Evolutionary conservation across 2,329 filamentous ascomycete genomes (phyloP).

Genomic region (Penicillium decumbens): DNA sequence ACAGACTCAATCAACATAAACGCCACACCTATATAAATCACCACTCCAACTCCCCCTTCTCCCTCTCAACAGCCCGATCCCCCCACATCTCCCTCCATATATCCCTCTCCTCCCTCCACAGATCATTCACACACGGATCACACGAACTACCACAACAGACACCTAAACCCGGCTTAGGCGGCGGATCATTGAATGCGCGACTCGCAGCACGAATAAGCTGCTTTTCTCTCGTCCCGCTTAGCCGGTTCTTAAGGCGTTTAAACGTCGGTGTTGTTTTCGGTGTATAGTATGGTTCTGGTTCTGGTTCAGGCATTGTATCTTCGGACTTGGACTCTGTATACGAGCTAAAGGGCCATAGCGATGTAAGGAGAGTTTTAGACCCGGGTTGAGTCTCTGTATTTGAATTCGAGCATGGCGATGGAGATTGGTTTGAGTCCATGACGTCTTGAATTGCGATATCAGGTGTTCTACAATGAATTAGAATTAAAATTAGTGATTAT

Average conservation of each 20-base stretch:
- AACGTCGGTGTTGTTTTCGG: conserved; percentile 24
- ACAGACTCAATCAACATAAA: too few species aligned
- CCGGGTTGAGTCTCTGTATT: neutral
- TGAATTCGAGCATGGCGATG: neutral
- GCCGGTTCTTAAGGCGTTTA: conserved; percentile 27
- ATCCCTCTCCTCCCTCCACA: conserved; percentile 33
- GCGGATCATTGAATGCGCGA: conserved; percentile 29
- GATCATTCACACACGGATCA: conserved; percentile 35
- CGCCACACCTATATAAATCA: conserved; percentile 1
- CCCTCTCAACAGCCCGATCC: conserved; percentile 14
- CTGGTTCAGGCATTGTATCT: neutral
- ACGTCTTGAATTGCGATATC: too few species aligned
- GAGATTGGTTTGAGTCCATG: neutral
- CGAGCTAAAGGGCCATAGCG: conserved; percentile 11
- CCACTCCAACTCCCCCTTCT: conserved; percentile 16
- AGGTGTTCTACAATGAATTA: neutral
- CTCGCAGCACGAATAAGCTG: conserved; percentile 32
- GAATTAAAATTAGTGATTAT: neutral
- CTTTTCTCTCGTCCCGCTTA: conserved; percentile 30
- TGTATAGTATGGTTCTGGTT: conserved; percentile 23
- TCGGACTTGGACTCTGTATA: neutral
- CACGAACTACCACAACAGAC: conserved; percentile 37
- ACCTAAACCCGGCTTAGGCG: conserved; percentile 31
- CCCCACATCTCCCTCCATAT: conserved; percentile 36
- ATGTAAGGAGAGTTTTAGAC: conserved; percentile 6